Conservation (phyloP, 2,329 filamentous ascomycete genomes). For the Phaeosphaeria sp. region DNA sequence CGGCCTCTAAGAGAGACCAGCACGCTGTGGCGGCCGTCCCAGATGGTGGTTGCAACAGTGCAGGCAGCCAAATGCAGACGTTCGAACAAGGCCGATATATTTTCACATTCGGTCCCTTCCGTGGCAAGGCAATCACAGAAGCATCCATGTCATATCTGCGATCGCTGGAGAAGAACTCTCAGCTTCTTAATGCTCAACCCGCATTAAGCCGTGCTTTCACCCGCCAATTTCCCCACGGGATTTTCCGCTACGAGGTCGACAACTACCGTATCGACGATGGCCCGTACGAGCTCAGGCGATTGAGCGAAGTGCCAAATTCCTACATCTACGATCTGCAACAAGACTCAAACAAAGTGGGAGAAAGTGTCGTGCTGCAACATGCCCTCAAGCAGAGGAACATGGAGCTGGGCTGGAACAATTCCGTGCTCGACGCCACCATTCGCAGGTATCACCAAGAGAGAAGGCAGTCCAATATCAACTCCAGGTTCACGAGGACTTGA, state of each 20-base stretch:
- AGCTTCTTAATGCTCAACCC: not conserved
- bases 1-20: not conserved
- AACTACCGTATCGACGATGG: not conserved
- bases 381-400: not conserved
- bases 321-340: not conserved
- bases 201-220: not conserved
- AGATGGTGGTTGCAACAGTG: not conserved
- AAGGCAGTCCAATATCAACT: not conserved
- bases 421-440: not conserved
- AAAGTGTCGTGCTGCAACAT: not conserved
- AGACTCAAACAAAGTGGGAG: not conserved
- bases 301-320: not conserved
- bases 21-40: not conserved
- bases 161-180: not conserved
- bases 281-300: not conserved
- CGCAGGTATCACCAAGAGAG: not conserved
- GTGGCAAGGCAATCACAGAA: not conserved
- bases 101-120: not conserved
- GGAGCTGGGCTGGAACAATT: not conserved
- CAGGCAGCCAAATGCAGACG: not conserved
- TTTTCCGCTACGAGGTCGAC: not conserved
- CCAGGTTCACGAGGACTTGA: not conserved
- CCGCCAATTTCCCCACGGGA: not conserved
- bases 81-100: not conserved
- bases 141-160: not conserved